Conservation (phyloP, 192 early-diverging fungal genomes). For the Linnemannia hyalina region DNA sequence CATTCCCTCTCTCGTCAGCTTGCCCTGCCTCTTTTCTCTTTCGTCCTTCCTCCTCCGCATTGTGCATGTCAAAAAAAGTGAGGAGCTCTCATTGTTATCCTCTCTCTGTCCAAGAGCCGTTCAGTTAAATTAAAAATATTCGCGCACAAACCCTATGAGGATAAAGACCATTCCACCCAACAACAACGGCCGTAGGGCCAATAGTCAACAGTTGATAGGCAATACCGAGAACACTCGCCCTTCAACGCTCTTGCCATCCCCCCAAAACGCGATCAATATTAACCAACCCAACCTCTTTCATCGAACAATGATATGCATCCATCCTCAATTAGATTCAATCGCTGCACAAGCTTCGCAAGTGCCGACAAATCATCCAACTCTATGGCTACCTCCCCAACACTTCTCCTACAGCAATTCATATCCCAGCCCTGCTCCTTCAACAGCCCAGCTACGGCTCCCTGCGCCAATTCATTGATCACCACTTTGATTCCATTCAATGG, state of each 20-base stretch:
- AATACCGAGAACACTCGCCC: not conserved
- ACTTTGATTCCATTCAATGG: constrained; percentile 53
- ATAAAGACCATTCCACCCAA: not conserved
- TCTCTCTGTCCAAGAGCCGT: not conserved
- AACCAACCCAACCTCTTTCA: not conserved
- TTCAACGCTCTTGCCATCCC: not conserved
- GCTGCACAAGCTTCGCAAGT: constrained; percentile 49
- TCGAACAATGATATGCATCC: not conserved
- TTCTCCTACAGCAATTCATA: constrained; percentile 19
- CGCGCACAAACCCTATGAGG: constrained; percentile 1
- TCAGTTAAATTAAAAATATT: constrained; percentile 3
- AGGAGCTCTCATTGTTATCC: constrained; percentile 7
- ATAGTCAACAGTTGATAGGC: not conserved
- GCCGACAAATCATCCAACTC: constrained; percentile 51
- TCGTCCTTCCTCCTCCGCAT: not conserved
- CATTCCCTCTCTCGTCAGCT: constrained; percentile 1
- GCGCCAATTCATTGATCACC: constrained; percentile 52
- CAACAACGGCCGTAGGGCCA: not conserved
- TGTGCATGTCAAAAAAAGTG: not conserved
- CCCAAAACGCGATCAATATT: not conserved
- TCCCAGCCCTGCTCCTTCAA: constrained; percentile 46
- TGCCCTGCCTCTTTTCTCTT: not conserved
- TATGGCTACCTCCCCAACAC: constrained; percentile 52
- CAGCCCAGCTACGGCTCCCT: constrained; percentile 48
- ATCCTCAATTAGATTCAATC: constrained; percentile 40